Percentiles rank a stretch among this genome's conserved stretches.
Evolutionary conservation across 306 rosid species (phyloP).

Genomic region (Lablab purpureus): DNA sequence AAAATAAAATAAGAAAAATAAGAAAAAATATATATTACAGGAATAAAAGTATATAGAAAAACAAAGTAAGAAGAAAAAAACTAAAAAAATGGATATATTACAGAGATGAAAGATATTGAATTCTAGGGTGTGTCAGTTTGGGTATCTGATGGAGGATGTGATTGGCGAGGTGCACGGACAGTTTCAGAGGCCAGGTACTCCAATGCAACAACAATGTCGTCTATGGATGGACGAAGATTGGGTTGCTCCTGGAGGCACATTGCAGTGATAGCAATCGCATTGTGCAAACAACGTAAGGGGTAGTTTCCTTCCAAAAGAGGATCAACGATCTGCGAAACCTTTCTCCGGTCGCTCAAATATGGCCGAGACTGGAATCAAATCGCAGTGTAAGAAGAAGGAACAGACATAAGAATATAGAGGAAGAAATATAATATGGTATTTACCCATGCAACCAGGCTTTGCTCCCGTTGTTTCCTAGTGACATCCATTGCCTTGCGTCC

Average conservation of each 20-base stretch:
- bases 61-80: not conserved
- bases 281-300: constrained; percentile 74
- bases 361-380: constrained; percentile 41
- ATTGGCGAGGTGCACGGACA: constrained; percentile 16
- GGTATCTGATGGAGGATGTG: constrained; percentile 32
- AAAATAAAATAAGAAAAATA: not conserved
- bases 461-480: constrained; percentile 63
- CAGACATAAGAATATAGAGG: not conserved
- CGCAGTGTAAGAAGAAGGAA: not conserved
- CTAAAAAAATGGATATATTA: not conserved
- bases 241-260: constrained; percentile 89
- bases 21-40: too few relatives aligned
- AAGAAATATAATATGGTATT: not conserved
- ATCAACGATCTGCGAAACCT: constrained; percentile 62
- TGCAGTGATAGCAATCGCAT: constrained; percentile 79
- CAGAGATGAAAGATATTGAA: not conserved
- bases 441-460: constrained; percentile 74
- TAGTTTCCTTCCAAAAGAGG: constrained; percentile 72
- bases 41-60: not conserved
- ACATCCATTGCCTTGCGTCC: constrained; percentile 76
- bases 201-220: constrained; percentile 79
- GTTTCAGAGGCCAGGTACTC: constrained; percentile 72
- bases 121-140: constrained; percentile 21
- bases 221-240: constrained; percentile 66
- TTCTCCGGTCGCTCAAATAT: constrained; percentile 56